Percentiles rank a stretch among this genome's conserved stretches.
phyloP scores from a whole-genome alignment of 495 filamentous ascomycete species.

The Margaritispora aquatica region DNA sequence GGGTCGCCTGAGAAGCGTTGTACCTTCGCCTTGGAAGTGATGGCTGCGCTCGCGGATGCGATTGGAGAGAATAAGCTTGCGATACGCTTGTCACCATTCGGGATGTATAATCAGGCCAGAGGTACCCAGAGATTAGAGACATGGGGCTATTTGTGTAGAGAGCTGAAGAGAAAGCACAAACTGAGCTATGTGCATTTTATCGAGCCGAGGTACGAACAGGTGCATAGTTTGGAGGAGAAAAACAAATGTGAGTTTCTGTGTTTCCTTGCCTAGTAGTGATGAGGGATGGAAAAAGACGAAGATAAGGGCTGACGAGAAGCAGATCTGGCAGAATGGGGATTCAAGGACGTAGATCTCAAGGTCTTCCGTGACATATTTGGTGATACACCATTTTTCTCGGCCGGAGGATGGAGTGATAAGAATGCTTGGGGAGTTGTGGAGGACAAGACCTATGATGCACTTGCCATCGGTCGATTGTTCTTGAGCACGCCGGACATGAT shows the following conservation, averaged over 20 bases:
- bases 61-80: slow-evolving; percentile 29
- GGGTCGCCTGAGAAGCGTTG: slow-evolving; percentile 45
- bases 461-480: slow-evolving; percentile 20
- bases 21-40: slow-evolving; percentile 40
- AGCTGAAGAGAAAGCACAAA: slow-evolving; percentile 39
- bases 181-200: slow-evolving; percentile 49
- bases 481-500: slow-evolving; percentile 18
- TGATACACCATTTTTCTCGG: slow-evolving; percentile 40
- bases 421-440: slow-evolving; percentile 41
- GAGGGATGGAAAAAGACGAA: not conserved
- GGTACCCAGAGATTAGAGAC: slow-evolving; percentile 37
- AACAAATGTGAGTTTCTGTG: slow-evolving; percentile 28
- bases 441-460: slow-evolving; percentile 34
- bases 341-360: slow-evolving; percentile 32
- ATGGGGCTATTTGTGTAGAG: slow-evolving; percentile 41
- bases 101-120: slow-evolving; percentile 42
- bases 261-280: not conserved
- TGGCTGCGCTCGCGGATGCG: slow-evolving; percentile 28
- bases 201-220: slow-evolving; percentile 48
- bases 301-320: not conserved
- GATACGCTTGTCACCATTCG: slow-evolving; percentile 32
- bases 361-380: slow-evolving; percentile 40
- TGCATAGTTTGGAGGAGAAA: slow-evolving; percentile 38
- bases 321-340: slow-evolving; percentile 36
- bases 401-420: slow-evolving; percentile 40